A percentile compares a stretch with the other conserved stretches of the same genome.
Conservation (phyloP, 2,329 filamentous ascomycete species). For the Chaetomiaceae sp. region DNA sequence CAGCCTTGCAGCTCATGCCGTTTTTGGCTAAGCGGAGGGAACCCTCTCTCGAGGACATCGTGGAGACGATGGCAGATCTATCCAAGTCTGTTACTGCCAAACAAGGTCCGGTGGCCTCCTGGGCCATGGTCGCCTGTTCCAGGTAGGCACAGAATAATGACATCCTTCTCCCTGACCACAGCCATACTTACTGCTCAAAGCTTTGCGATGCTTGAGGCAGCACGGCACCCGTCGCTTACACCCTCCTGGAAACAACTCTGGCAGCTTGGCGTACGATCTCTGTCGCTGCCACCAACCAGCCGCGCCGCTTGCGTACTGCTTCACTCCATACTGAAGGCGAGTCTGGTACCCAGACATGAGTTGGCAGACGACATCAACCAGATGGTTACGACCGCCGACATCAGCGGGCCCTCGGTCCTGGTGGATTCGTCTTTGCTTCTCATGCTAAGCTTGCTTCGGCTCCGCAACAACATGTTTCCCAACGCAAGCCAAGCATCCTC, state of each 20-base stretch:
- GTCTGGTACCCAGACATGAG: constrained; percentile 60
- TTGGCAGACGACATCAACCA: constrained; percentile 64
- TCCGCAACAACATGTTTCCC: constrained; percentile 61
- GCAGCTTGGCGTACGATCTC: constrained; percentile 64
- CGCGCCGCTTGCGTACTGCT: constrained; percentile 73
- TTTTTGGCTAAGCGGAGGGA: constrained; percentile 47
- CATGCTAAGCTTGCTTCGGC: constrained; percentile 62
- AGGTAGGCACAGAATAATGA: constrained; percentile 47
- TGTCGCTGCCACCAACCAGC: constrained; percentile 64
- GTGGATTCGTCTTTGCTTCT: constrained; percentile 74
- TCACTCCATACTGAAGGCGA: constrained; percentile 57
- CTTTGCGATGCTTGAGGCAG: constrained; percentile 39
- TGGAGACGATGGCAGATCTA: constrained; percentile 52
- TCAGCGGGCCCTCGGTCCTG: constrained; percentile 71
- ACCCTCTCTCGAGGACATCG: constrained; percentile 45
- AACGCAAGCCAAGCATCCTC: constrained; percentile 61
- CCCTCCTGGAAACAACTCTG: constrained; percentile 65
- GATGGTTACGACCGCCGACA: constrained; percentile 69
- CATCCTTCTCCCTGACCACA: neutral
- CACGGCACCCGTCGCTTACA: constrained; percentile 37
- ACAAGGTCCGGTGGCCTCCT: constrained; percentile 59
- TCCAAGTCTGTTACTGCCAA: constrained; percentile 61
- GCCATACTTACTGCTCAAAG: constrained; percentile 28
- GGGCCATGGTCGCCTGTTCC: constrained; percentile 78
- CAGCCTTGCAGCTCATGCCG: constrained; percentile 51